Evolutionary conservation across 257 asterid genomes (phyloP).

Genomic region (Striga asiatica): DNA sequence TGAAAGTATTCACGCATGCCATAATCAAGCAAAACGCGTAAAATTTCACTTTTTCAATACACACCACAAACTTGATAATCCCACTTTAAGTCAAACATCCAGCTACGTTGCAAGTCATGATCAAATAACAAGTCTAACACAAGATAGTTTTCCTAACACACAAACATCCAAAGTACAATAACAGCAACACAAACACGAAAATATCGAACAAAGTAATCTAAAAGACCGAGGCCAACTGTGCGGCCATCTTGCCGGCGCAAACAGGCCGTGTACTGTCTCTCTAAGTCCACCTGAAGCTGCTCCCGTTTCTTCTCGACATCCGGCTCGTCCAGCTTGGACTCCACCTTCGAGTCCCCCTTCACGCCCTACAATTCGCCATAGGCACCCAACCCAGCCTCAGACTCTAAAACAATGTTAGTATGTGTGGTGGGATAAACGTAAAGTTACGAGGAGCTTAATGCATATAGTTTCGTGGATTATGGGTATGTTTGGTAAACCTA

Average conservation of each 20-base stretch:
- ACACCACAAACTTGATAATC: no score
- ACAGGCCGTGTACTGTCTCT: constrained; percentile 96
- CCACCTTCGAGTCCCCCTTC: constrained; percentile 64
- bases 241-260: constrained; percentile 97
- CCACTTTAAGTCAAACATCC: no score
- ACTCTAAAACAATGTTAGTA: constrained; percentile 95
- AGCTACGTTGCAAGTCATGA: no score
- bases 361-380: constrained; percentile 99
- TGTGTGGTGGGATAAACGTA: constrained; percentile 18
- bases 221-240: constrained; percentile 95
- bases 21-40: no score
- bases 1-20: no score
- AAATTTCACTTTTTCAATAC: no score
- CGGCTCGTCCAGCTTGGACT: constrained; percentile 45
- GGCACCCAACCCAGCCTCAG: constrained; percentile 97
- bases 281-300: constrained; percentile 86
- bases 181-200: constrained; percentile 9
- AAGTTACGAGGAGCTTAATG: constrained; percentile 3
- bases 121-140: no score
- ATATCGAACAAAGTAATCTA: constrained; percentile 12
- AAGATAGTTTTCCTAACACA: no score
- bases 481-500: no score
- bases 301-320: constrained; percentile 73
- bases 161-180: no score
- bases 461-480: constrained; percentile 12